Evolutionary conservation across 2,329 filamentous ascomycete species (phyloP).

Genomic region (Penicillium sp.): DNA sequence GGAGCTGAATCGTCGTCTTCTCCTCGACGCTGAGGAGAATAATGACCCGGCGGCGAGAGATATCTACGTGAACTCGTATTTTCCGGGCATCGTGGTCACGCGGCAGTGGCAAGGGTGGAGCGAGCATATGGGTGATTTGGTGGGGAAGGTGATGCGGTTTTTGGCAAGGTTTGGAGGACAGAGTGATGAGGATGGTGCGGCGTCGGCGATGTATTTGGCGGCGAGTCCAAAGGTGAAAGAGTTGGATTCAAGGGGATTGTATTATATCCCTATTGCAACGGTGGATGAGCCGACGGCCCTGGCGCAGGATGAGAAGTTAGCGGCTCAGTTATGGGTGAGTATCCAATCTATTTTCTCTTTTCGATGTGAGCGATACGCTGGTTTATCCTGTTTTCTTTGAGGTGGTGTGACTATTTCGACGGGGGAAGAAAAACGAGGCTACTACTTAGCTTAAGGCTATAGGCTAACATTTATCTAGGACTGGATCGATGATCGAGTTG

Average conservation of each 20-base stretch:
- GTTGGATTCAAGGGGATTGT: conserved; percentile 24
- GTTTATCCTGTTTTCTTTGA: no score
- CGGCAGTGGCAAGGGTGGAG: conserved; percentile 28
- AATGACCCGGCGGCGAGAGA: conserved; percentile 14
- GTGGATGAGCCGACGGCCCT: conserved; percentile 19
- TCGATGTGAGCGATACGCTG: no score
- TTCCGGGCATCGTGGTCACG: conserved; percentile 30
- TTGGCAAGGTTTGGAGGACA: conserved; percentile 22
- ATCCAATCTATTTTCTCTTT: no score
- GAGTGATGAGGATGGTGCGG: conserved; percentile 23
- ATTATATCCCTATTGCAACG: conserved; percentile 36
- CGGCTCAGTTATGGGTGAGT: conserved; percentile 28
- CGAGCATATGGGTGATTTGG: conserved; percentile 18
- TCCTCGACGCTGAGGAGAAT: conserved; percentile 16
- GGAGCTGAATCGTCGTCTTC: conserved; percentile 24
- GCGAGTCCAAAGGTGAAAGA: conserved; percentile 19
- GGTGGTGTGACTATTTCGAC: no score
- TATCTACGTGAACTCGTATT: conserved; percentile 29
- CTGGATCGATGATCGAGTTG: conserved; percentile 17
- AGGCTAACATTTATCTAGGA: conserved; percentile 8
- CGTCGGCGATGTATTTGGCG: conserved; percentile 27
- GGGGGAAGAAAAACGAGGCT: no score
- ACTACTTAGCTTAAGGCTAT: no score
- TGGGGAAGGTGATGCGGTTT: conserved; percentile 18
- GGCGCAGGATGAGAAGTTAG: conserved; percentile 27